Evolutionary conservation across 2,329 filamentous ascomycete genomes (phyloP).

Genomic region (Colletotrichum destructivum): DNA sequence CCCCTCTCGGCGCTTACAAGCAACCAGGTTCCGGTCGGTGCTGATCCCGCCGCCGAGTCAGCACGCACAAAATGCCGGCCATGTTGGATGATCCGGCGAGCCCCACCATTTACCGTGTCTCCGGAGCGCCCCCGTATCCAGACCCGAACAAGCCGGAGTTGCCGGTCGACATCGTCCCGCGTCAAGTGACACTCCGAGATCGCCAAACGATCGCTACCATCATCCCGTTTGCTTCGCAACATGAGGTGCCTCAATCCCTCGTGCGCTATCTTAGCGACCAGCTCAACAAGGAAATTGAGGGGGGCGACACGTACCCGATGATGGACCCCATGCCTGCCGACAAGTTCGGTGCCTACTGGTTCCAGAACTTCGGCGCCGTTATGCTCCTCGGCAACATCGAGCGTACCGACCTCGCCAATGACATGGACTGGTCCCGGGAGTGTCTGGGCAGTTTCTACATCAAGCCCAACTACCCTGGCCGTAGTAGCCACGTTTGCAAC

Average conservation of each 20-base stretch:
- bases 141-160: slow-evolving; percentile 73
- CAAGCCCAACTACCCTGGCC: slow-evolving; percentile 93
- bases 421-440: slow-evolving; percentile 82
- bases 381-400: slow-evolving; percentile 87
- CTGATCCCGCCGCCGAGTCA: slow-evolving; percentile 20
- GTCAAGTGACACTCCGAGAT: slow-evolving; percentile 86
- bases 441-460: slow-evolving; percentile 95
- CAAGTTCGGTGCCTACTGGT: slow-evolving; percentile 88
- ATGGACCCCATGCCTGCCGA: slow-evolving; percentile 81
- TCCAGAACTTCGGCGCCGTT: slow-evolving; percentile 89
- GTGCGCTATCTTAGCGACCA: slow-evolving; percentile 85
- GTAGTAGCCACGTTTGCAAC: slow-evolving; percentile 93
- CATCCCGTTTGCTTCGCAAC: slow-evolving; percentile 83
- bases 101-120: slow-evolving; percentile 79
- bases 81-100: slow-evolving; percentile 83
- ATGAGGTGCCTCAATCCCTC: slow-evolving; percentile 82
- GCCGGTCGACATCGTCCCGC: slow-evolving; percentile 78
- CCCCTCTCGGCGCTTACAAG: not conserved
- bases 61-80: slow-evolving; percentile 74
- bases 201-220: slow-evolving; percentile 87
- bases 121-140: slow-evolving; percentile 77
- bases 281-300: slow-evolving; percentile 91
- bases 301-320: slow-evolving; percentile 94
- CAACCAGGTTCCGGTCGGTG: slow-evolving; percentile 20
- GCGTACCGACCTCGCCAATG: slow-evolving; percentile 70